These are phyloP conservation scores for Leccinum variicolor DNA, from an alignment of 768 basidiomycete genomes.

Conservation along the genomic window DNA sequence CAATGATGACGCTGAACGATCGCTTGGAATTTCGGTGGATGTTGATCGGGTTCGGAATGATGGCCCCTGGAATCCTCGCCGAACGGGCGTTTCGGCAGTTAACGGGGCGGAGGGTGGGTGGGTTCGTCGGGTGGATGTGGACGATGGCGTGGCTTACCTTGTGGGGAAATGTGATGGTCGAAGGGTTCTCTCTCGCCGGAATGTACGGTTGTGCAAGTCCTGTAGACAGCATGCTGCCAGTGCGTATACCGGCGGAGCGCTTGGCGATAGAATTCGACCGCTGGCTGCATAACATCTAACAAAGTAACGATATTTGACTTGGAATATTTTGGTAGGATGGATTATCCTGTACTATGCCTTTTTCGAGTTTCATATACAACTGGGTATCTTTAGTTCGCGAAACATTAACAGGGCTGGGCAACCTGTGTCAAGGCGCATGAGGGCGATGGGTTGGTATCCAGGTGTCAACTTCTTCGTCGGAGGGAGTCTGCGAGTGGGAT, in stretches of 20 bases:
- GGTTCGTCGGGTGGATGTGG: constrained; percentile 35
- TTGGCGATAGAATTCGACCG: constrained; percentile 9
- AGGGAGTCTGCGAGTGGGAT: too few relatives aligned
- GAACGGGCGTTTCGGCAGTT: constrained; percentile 33
- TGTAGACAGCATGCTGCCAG: constrained; percentile 6
- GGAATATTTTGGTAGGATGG: not conserved
- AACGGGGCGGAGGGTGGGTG: constrained; percentile 29
- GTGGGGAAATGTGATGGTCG: constrained; percentile 24
- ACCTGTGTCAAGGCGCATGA: too few relatives aligned
- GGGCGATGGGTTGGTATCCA: too few relatives aligned
- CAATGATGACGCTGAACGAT: constrained; percentile 47
- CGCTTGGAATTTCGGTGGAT: constrained; percentile 42
- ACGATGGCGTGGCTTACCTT: constrained; percentile 26
- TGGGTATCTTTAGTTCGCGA: too few relatives aligned
- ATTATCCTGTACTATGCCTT: too few relatives aligned
- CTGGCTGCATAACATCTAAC: constrained; percentile 9
- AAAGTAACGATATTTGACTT: not conserved
- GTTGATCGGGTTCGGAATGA: constrained; percentile 51
- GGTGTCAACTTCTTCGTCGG: too few relatives aligned
- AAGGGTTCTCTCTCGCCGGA: constrained; percentile 17
- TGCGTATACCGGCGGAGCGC: constrained; percentile 10
- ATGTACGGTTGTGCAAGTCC: constrained; percentile 5
- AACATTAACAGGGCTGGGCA: too few relatives aligned
- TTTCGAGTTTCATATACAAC: too few relatives aligned
- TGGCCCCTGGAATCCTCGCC: constrained; percentile 47